A percentile compares a stretch with the other conserved stretches of the same genome.
Conservation (phyloP, 495 filamentous ascomycete genomes). For the Cenococcum geophilum region DNA sequence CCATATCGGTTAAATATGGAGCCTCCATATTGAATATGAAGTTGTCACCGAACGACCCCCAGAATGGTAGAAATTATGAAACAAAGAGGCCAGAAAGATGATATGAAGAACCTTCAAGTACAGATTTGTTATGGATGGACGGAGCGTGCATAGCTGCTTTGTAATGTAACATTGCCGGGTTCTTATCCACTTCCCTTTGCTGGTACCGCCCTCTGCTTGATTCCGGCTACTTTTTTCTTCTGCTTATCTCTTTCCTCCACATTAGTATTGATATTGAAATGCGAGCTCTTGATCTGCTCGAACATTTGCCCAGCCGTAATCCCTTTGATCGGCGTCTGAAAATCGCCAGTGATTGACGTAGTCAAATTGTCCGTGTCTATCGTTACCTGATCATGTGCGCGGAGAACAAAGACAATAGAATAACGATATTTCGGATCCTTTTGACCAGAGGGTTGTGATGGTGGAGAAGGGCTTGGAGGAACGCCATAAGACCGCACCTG, state of each 20-base stretch:
- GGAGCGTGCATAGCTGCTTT: too few relatives aligned
- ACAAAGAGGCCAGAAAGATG: too few relatives aligned
- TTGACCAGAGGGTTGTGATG: neutral
- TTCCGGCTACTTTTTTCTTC: constrained; percentile 16
- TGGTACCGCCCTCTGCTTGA: neutral
- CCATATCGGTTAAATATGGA: too few relatives aligned
- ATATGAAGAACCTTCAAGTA: too few relatives aligned
- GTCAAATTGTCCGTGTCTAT: constrained; percentile 15
- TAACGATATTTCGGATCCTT: constrained; percentile 17
- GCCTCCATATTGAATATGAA: too few relatives aligned
- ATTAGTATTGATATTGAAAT: constrained; percentile 31
- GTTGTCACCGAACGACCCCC: too few relatives aligned
- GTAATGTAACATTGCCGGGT: too few relatives aligned
- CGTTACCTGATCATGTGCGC: constrained; percentile 17
- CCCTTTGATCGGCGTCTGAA: constrained; percentile 10
- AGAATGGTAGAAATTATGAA: too few relatives aligned
- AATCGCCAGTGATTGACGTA: constrained; percentile 26
- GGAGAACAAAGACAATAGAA: constrained; percentile 28
- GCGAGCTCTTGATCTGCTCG: constrained; percentile 18
- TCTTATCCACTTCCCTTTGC: neutral
- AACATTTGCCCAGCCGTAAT: constrained; percentile 23
- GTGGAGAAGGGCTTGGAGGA: neutral
- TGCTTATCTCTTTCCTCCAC: constrained; percentile 25
- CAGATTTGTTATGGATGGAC: too few relatives aligned
- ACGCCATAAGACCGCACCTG: constrained; percentile 23